Conservation (phyloP, 352 stramenopile species). For the Globisporangium acanthophoron region DNA sequence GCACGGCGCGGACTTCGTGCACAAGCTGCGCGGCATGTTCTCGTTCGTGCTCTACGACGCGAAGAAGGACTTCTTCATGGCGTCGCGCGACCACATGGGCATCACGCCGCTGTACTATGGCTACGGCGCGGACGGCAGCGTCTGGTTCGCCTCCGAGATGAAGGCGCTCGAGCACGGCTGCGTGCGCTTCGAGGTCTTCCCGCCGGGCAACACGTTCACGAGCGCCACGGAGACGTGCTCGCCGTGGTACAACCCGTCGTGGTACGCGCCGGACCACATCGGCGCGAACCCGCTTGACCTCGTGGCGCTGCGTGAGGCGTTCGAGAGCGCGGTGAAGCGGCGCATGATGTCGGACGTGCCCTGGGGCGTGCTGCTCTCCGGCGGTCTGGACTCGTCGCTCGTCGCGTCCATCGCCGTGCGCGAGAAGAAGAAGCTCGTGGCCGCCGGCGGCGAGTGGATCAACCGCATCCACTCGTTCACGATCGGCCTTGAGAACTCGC, state of each 20-base stretch:
- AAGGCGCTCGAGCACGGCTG: constrained; percentile 92
- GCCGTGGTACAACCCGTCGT: constrained; percentile 95
- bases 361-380: constrained; percentile 97
- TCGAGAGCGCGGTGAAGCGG: constrained; percentile 93
- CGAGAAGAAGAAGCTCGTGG: constrained; percentile 86
- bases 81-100: constrained; percentile 96
- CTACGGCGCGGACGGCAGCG: constrained; percentile 94
- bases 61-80: constrained; percentile 91
- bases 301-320: constrained; percentile 78
- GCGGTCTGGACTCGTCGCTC: constrained; percentile 97
- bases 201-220: constrained; percentile 87
- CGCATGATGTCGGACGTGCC: constrained; percentile 99
- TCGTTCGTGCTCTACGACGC: constrained; percentile 98
- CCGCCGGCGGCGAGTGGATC: constrained; percentile 76
- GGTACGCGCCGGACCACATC: constrained; percentile 79
- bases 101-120: constrained; percentile 99
- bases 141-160: constrained; percentile 98
- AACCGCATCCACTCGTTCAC: constrained; percentile 98
- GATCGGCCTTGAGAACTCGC: constrained; percentile 94
- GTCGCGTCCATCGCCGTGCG: constrained; percentile 95
- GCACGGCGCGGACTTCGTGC: constrained; percentile 86
- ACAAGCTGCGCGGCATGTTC: constrained; percentile 97
- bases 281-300: constrained; percentile 64
- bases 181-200: constrained; percentile 86
- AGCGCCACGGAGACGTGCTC: constrained; percentile 88